Evolutionary conservation across 176 grass and related monocot genomes (phyloP).

Genomic region (Guadua angustifolia): DNA sequence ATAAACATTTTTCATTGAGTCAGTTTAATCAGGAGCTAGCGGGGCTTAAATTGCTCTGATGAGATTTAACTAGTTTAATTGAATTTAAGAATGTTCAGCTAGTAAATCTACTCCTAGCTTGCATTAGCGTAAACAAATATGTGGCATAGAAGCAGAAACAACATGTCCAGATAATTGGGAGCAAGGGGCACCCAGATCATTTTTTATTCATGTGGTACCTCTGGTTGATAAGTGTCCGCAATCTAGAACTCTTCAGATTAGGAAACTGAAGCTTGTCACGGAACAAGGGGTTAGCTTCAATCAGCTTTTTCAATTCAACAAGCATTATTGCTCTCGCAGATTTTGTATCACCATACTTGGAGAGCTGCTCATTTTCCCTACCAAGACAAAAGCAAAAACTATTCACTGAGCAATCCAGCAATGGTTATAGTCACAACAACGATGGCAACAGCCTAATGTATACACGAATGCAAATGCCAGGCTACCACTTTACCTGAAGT

Average conservation of each 20-base stretch:
- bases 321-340: constrained; percentile 97
- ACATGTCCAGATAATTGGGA: constrained; percentile 3
- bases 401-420: constrained; percentile 29
- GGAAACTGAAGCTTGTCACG: constrained; percentile 98
- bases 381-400: constrained; percentile 29
- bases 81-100: not conserved
- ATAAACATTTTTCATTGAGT: not conserved
- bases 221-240: constrained; percentile 96
- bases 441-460: not conserved
- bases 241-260: constrained; percentile 89
- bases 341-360: constrained; percentile 99
- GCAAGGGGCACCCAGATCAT: not conserved
- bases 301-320: constrained; percentile 94
- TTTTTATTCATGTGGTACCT: constrained; percentile 56
- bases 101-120: constrained; percentile 2
- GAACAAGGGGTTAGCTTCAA: constrained; percentile 97
- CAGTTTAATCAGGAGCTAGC: not conserved
- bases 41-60: not conserved
- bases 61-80: not conserved
- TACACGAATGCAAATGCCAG: constrained; percentile 5
- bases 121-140: not conserved
- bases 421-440: constrained; percentile 4
- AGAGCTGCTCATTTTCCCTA: constrained; percentile 98
- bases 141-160: constrained; percentile 17
- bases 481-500: constrained; percentile 76